Evolutionary conservation across 345 rosid genomes (phyloP).

Genomic region (Lepidium aucheri): DNA sequence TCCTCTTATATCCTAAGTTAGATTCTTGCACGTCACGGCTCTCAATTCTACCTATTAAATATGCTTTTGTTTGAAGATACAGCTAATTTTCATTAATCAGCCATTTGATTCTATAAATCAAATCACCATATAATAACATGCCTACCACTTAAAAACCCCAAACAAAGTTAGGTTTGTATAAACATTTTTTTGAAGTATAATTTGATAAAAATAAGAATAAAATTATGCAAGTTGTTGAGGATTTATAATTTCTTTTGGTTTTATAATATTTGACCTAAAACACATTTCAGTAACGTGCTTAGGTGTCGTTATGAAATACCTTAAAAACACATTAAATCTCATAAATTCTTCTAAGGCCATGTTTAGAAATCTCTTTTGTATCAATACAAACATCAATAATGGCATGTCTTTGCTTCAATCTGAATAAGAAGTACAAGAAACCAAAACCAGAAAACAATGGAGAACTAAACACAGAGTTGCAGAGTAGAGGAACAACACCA

Average conservation of each 20-base stretch:
- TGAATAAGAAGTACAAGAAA: constrained; percentile 22
- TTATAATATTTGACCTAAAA: background rate
- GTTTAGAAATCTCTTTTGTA: background rate
- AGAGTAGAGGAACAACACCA: background rate
- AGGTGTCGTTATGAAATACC: constrained; percentile 14
- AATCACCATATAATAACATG: constrained; percentile 5
- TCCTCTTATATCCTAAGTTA: background rate
- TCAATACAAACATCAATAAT: background rate
- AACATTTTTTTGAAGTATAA: background rate
- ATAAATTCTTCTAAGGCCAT: background rate
- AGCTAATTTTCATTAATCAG: background rate
- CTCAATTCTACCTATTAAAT: background rate
- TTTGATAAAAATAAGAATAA: background rate
- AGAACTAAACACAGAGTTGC: background rate
- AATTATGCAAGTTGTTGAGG: constrained; percentile 1
- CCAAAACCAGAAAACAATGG: constrained; percentile 7
- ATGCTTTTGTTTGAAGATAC: no score
- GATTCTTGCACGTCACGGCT: background rate
- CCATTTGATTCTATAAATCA: background rate
- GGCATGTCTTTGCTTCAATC: constrained; percentile 26
- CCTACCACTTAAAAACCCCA: constrained; percentile 7
- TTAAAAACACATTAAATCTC: background rate
- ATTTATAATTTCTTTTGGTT: background rate
- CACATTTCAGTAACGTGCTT: constrained; percentile 18
- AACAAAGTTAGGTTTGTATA: background rate